Conservation (phyloP, 2,329 filamentous ascomycete genomes). For the Claviceps humidiphila region DNA sequence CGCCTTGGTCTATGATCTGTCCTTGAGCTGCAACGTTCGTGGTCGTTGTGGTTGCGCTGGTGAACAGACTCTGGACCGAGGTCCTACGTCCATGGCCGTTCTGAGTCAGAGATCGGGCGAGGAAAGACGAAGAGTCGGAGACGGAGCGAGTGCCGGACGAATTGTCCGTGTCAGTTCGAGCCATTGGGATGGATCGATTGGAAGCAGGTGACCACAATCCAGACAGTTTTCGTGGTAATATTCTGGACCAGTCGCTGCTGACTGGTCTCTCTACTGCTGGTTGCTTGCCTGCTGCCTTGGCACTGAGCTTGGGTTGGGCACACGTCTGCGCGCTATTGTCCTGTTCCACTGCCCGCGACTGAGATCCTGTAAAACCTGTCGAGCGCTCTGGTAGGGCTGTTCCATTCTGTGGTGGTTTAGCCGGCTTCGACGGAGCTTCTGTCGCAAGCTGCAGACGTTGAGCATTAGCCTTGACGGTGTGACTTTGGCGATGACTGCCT, state of each 20-base stretch:
- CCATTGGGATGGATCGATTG: neutral
- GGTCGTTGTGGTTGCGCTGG: conserved; percentile 24
- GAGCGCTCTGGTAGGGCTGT: conserved; percentile 16
- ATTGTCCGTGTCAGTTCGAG: conserved; percentile 4
- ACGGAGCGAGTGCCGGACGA: conserved; percentile 4
- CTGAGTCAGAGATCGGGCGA: conserved; percentile 21
- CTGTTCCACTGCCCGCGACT: neutral
- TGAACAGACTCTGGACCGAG: conserved; percentile 17
- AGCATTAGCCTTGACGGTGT: conserved; percentile 13
- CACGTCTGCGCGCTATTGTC: neutral
- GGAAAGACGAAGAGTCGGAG: conserved; percentile 10
- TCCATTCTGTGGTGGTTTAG: conserved; percentile 11
- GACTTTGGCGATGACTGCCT: conserved; percentile 32
- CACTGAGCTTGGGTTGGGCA: conserved; percentile 16
- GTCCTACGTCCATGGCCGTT: conserved; percentile 15
- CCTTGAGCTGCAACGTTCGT: conserved; percentile 29
- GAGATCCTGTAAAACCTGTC: neutral
- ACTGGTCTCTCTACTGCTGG: conserved; percentile 17
- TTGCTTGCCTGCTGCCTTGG: conserved; percentile 37
- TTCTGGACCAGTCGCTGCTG: conserved; percentile 8
- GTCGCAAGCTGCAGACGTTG: neutral
- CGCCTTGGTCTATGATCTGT: conserved; percentile 29
- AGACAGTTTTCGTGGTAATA: conserved; percentile 1
- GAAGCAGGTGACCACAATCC: conserved; percentile 4
- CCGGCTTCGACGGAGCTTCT: conserved; percentile 3